These are phyloP conservation scores for Crithidia expoeki DNA, from an alignment of 208 protist genomes.

Conservation along the genomic window DNA sequence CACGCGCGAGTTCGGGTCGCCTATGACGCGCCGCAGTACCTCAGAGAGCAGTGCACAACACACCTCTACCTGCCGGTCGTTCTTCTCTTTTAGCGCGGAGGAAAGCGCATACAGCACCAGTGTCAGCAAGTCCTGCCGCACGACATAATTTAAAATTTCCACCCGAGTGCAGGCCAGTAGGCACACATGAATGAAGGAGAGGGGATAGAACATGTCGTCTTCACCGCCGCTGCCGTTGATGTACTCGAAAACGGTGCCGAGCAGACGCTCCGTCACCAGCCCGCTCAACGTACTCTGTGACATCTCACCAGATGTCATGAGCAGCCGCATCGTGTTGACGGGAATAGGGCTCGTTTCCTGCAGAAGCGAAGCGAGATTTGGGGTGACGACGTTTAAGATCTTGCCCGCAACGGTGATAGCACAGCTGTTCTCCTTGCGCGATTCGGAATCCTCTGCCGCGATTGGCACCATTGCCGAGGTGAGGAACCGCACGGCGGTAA, in stretches of 20 bases:
- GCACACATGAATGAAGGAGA: slow-evolving; percentile 45
- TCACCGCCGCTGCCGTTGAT: slow-evolving; percentile 39
- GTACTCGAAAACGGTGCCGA: slow-evolving; percentile 39
- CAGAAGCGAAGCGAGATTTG: slow-evolving; percentile 64
- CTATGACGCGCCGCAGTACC: slow-evolving; percentile 47
- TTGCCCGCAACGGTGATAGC: slow-evolving; percentile 27
- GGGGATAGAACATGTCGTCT: slow-evolving; percentile 50
- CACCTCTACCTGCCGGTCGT: slow-evolving; percentile 43
- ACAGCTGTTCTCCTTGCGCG: slow-evolving; percentile 28
- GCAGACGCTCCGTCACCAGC: slow-evolving; percentile 43
- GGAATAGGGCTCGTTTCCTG: slow-evolving; percentile 82
- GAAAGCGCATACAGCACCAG: slow-evolving; percentile 52
- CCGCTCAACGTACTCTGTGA: slow-evolving; percentile 38
- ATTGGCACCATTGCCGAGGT: slow-evolving; percentile 65
- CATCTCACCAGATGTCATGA: slow-evolving; percentile 70
- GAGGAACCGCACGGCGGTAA: slow-evolving; percentile 76
- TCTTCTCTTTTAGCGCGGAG: slow-evolving; percentile 34
- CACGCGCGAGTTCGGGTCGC: slow-evolving; percentile 37
- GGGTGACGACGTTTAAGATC: slow-evolving; percentile 41
- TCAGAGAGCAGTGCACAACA: slow-evolving; percentile 43
- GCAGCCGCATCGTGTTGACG: slow-evolving; percentile 81
- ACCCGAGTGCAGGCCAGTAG: slow-evolving; percentile 26
- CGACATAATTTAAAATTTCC: slow-evolving; percentile 43
- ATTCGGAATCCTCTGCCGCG: slow-evolving; percentile 32
- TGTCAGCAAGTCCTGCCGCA: slow-evolving; percentile 46